A percentile compares a stretch with the other conserved stretches of the same genome.
These are phyloP conservation scores for Colletotrichum trifolii DNA, from an alignment of 2,329 filamentous ascomycete species.

Conservation along the genomic window DNA sequence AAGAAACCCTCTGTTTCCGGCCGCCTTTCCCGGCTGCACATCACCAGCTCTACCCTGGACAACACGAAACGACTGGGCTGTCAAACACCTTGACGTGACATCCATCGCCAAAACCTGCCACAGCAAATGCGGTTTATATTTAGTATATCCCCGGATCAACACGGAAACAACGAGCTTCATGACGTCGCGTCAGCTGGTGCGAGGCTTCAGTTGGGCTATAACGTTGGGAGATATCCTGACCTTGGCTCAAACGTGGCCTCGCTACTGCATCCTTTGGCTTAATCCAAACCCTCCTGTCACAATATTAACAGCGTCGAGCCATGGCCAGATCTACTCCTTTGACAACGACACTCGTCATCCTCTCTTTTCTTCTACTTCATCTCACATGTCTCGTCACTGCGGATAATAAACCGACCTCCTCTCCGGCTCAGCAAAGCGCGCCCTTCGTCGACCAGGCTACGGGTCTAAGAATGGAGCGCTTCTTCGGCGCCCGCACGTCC, in stretches of 20 bases:
- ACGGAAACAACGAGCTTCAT: background rate
- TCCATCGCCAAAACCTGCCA: conserved; percentile 25
- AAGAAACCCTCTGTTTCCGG: too few relatives aligned
- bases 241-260: conserved; percentile 28
- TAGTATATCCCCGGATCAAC: conserved; percentile 12
- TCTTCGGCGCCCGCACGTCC: conserved; percentile 51
- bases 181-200: background rate
- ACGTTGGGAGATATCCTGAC: background rate
- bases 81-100: conserved; percentile 11
- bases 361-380: conserved; percentile 5
- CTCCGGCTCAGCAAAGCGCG: conserved; percentile 33
- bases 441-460: conserved; percentile 47
- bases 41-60: conserved; percentile 2
- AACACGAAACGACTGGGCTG: conserved; percentile 23
- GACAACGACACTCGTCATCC: background rate
- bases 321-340: background rate
- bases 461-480: conserved; percentile 49
- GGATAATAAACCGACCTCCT: conserved; percentile 30
- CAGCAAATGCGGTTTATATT: conserved; percentile 13
- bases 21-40: too few relatives aligned
- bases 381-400: conserved; percentile 1
- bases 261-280: background rate
- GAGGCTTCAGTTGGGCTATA: background rate
- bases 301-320: background rate
- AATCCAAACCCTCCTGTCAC: conserved; percentile 16